Percentiles rank a stretch among this genome's conserved stretches.
phyloP scores from a whole-genome alignment of 257 asterid genomes.

The Ajuga chamaepitys region DNA sequence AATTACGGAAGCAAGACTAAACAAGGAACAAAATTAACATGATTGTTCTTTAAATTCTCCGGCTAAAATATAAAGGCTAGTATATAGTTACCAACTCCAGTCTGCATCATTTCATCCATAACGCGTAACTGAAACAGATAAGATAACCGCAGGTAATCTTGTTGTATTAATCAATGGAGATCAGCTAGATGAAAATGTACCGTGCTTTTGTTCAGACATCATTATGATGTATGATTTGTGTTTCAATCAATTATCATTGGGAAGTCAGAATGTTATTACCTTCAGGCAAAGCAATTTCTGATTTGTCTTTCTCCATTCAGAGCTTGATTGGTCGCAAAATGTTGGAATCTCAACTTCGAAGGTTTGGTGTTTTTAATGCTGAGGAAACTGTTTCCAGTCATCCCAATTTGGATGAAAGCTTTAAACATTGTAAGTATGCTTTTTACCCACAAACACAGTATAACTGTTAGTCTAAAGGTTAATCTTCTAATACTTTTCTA shows the following conservation, averaged over 20 bases:
- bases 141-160: too few relatives aligned
- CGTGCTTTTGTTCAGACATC: background rate
- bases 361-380: slow-evolving; percentile 69
- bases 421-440: slow-evolving; percentile 55
- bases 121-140: too few relatives aligned
- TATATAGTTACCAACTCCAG: too few relatives aligned
- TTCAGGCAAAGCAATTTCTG: background rate
- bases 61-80: too few relatives aligned
- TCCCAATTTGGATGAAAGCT: slow-evolving; percentile 62
- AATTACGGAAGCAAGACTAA: too few relatives aligned
- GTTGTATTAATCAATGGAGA: too few relatives aligned
- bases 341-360: slow-evolving; percentile 86
- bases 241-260: background rate
- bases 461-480: background rate
- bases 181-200: background rate
- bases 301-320: slow-evolving; percentile 26
- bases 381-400: slow-evolving; percentile 63
- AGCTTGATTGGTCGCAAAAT: slow-evolving; percentile 90
- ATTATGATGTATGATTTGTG: background rate
- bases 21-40: too few relatives aligned
- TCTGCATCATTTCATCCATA: too few relatives aligned
- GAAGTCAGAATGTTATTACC: too few relatives aligned
- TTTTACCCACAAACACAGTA: background rate
- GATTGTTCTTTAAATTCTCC: too few relatives aligned
- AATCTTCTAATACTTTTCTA: slow-evolving; percentile 7